These are phyloP conservation scores for Nothomitra cinnamomea DNA, from an alignment of 2,329 filamentous ascomycete genomes.

Conservation along the genomic window DNA sequence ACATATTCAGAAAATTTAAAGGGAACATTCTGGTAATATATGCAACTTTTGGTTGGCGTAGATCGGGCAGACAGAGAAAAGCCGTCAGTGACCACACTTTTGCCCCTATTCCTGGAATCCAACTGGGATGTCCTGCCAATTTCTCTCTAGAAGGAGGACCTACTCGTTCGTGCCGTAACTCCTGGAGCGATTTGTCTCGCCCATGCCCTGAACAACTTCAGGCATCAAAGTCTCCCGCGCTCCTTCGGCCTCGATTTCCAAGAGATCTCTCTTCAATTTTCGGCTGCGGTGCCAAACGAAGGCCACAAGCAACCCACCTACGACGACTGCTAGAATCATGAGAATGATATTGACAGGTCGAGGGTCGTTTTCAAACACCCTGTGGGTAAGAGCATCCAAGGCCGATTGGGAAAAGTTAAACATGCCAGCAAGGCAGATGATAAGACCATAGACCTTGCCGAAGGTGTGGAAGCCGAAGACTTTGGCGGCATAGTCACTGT, in stretches of 20 bases:
- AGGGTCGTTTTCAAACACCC: constrained; percentile 53
- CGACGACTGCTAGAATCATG: constrained; percentile 39
- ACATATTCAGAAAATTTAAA: too few species aligned
- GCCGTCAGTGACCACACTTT: too few species aligned
- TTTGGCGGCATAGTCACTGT: constrained; percentile 66
- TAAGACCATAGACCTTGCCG: constrained; percentile 81
- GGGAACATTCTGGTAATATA: too few species aligned
- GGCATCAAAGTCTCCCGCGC: constrained; percentile 24
- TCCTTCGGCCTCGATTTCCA: constrained; percentile 28
- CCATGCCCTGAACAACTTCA: constrained; percentile 10
- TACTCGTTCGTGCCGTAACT: not conserved
- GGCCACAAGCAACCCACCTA: constrained; percentile 47
- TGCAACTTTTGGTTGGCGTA: too few species aligned
- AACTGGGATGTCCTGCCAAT: too few species aligned
- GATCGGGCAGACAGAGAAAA: too few species aligned
- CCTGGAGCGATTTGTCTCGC: not conserved
- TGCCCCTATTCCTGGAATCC: too few species aligned
- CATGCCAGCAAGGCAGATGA: constrained; percentile 72
- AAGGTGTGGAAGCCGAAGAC: constrained; percentile 88
- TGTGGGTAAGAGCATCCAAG: constrained; percentile 62
- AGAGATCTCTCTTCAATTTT: constrained; percentile 23
- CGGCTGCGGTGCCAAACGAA: constrained; percentile 43
- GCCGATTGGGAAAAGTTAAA: constrained; percentile 72
- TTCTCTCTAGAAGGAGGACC: too few species aligned
- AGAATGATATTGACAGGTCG: constrained; percentile 60